Conservation (phyloP, 768 basidiomycete genomes). For the Lactarius akahatsu region DNA sequence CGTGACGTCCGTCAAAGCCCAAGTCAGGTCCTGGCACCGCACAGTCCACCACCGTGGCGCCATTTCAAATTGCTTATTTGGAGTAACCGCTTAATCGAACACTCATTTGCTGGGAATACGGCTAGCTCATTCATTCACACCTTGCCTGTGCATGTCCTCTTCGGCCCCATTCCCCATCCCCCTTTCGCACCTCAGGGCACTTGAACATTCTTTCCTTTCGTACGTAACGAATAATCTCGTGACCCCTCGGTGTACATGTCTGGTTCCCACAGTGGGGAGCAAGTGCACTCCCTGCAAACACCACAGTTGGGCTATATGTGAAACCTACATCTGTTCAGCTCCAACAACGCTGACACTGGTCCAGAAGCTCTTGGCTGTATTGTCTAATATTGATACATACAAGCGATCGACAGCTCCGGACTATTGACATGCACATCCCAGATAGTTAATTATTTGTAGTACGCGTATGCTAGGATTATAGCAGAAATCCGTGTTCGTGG, state of each 20-base stretch:
- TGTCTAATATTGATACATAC: constrained; percentile 3
- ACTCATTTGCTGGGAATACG: not conserved
- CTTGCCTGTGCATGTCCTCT: constrained; percentile 1
- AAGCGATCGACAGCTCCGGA: not conserved
- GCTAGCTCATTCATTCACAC: constrained; percentile 1
- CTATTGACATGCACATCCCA: not conserved
- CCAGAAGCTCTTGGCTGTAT: not conserved
- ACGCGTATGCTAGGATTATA: constrained; percentile 2
- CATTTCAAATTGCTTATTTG: constrained; percentile 22
- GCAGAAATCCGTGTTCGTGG: not conserved
- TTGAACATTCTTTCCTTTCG: not conserved
- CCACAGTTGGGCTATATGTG: not conserved
- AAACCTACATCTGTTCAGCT: constrained; percentile 14
- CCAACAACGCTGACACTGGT: not conserved
- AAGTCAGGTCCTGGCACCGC: not conserved
- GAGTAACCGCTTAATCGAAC: not conserved
- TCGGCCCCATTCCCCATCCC: not conserved
- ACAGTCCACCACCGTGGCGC: constrained; percentile 3
- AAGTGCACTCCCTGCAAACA: not conserved
- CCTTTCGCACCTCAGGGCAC: not conserved
- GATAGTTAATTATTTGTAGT: not conserved
- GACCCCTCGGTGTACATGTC: constrained; percentile 3
- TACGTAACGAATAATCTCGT: constrained; percentile 11
- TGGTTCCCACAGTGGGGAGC: not conserved
- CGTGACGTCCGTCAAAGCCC: constrained; percentile 1